Evolutionary conservation across 2,329 filamentous ascomycete genomes (phyloP), one percentile per base, ranked within the genome.

Genomic region (Claviceps monticola): DNA sequence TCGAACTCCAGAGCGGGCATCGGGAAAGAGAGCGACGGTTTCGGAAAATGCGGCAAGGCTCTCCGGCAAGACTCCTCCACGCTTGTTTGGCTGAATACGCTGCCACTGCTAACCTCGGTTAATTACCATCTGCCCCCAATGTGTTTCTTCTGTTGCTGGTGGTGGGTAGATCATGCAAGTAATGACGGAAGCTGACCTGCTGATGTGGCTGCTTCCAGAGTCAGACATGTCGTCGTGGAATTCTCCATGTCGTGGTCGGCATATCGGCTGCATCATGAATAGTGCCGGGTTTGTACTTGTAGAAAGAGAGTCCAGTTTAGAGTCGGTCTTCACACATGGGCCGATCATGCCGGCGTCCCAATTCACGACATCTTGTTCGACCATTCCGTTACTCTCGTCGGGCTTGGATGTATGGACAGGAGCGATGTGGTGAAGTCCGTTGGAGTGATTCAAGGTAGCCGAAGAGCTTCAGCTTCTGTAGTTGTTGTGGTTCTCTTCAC

Each of bases 1-100:
- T 76, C 73, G 46, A 75, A 73, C 49, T 67, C 68, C 48, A 75
- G 66, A 39, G 64, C 66, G 5, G 73, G 73, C 58, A 69, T 67
- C 14, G 74, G 72, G 49, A 76, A 68, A 4, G 64, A 64, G 37
- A 74, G 56, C 42, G 63, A 60, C 17, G 72, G 68, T 55, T 69
- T 67, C n/a, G 69, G 68, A 39, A 70, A 70, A 50, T 70, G 67
- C 46, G 65, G 62, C 17, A 70, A 60, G 9, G 67, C 62, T 43
- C 67, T 65, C 54, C 67, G 65, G 54, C 64, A 67, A 16, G 65
- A 60, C 49, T 70, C 67, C 54, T 70, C 67, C 51, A 69, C 63
- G 50, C 60, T 66, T 53, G 59, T 64, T 47, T 41, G 54, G 34
- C 53, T 54, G 38, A 46, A 52, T 9, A 48, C n/a, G 44, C 53